A percentile compares a stretch with the other conserved stretches of the same genome.
Conservation (phyloP, 2,329 filamentous ascomycete species). For the Lasiodiplodia citricola region DNA sequence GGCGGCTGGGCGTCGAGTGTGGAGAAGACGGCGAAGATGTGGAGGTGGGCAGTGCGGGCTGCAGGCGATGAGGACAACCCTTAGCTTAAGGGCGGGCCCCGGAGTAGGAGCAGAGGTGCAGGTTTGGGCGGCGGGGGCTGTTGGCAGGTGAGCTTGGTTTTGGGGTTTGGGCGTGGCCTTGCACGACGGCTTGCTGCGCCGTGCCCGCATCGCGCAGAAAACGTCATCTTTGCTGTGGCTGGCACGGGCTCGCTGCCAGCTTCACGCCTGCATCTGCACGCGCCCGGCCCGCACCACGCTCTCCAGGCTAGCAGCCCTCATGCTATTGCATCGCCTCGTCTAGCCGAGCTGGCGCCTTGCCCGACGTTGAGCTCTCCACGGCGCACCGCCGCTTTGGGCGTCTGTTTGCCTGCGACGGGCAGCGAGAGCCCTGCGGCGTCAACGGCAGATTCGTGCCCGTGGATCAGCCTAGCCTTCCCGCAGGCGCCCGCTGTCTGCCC, state of each 20-base stretch:
- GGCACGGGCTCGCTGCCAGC: slow-evolving; percentile 12
- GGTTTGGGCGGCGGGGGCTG: slow-evolving; percentile 7
- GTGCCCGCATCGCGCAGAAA: neutral
- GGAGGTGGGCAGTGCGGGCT: neutral
- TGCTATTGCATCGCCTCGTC: neutral
- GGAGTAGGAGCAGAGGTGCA: slow-evolving; percentile 21
- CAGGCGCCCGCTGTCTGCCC: slow-evolving; percentile 16
- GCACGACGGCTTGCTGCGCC: no score
- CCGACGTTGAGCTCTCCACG: neutral
- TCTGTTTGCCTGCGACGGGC: neutral
- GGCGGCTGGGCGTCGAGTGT: slow-evolving; percentile 11
- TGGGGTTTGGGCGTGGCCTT: slow-evolving; percentile 1
- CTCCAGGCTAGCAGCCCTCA: neutral
- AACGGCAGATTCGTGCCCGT: neutral
- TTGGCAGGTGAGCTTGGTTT: slow-evolving; percentile 16
- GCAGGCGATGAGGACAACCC: slow-evolving; percentile 4
- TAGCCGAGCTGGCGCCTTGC: no score
- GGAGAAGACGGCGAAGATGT: slow-evolving; percentile 1
- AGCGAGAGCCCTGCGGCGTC: slow-evolving; percentile 11
- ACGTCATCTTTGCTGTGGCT: slow-evolving; percentile 15
- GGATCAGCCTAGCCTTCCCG: slow-evolving; percentile 15
- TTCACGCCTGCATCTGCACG: slow-evolving; percentile 5
- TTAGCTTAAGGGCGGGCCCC: slow-evolving; percentile 12
- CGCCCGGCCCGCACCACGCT: neutral
- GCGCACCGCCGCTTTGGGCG: slow-evolving; percentile 3